Percentiles rank a stretch among this genome's conserved stretches.
Conservation (phyloP, 306 rosid genomes). For the Cyamopsis tetragonoloba region DNA sequence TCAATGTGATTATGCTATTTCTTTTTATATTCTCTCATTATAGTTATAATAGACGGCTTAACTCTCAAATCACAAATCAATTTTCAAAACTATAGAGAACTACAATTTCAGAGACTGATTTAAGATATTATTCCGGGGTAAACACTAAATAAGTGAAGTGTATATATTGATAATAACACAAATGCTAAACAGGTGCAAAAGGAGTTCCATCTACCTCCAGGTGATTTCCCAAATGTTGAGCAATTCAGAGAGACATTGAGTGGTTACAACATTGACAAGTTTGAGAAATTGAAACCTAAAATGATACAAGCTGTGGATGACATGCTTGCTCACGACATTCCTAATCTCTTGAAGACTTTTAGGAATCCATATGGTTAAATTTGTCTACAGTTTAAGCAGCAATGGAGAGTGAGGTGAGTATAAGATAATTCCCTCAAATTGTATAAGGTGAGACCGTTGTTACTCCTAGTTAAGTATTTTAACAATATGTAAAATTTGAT, state of each 20-base stretch:
- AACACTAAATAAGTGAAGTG: too few relatives aligned
- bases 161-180: neutral
- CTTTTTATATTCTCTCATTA: too few relatives aligned
- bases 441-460: too few relatives aligned
- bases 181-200: conserved; percentile 62
- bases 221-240: conserved; percentile 84
- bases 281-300: conserved; percentile 78
- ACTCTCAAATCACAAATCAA: too few relatives aligned
- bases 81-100: too few relatives aligned
- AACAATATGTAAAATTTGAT: too few relatives aligned
- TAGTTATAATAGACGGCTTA: too few relatives aligned
- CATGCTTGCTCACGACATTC: conserved; percentile 90
- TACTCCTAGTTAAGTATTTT: too few relatives aligned
- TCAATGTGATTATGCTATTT: neutral
- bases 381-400: neutral
- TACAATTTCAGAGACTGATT: too few relatives aligned
- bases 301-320: conserved; percentile 81
- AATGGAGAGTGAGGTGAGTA: too few relatives aligned
- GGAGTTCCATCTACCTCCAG: conserved; percentile 81
- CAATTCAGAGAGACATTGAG: conserved; percentile 58
- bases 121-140: too few relatives aligned
- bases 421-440: too few relatives aligned
- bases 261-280: conserved; percentile 73
- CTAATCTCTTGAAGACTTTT: conserved; percentile 71
- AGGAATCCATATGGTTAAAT: conserved; percentile 73